Percentiles rank a stretch among this genome's conserved stretches.
Conservation (phyloP, 2,329 filamentous ascomycete species). For the Fusarium tricinctum region DNA sequence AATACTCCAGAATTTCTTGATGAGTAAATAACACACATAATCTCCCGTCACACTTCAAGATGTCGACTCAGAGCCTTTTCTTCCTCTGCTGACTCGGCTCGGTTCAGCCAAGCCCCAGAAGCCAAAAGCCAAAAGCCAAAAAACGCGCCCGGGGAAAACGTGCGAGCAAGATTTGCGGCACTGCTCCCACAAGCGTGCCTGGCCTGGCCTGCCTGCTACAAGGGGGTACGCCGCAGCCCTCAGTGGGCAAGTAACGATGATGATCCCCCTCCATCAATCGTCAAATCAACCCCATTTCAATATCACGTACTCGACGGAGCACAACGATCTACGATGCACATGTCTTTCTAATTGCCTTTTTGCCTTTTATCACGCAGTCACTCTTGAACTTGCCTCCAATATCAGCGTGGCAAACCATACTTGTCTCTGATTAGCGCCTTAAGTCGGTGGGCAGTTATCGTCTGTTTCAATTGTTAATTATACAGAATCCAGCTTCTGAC, state of each 20-base stretch:
- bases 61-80: neutral
- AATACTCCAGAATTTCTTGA: neutral
- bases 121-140: neutral
- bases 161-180: constrained; percentile 21
- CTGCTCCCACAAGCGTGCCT: constrained; percentile 2
- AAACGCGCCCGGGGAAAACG: constrained; percentile 7
- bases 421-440: neutral
- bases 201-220: constrained; percentile 9
- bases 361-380: neutral
- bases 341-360: neutral
- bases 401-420: constrained; percentile 21
- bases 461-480: neutral
- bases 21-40: neutral
- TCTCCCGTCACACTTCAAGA: neutral
- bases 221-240: constrained; percentile 11
- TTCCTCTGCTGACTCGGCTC: neutral
- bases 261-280: constrained; percentile 30
- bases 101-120: neutral
- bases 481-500: neutral
- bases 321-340: neutral
- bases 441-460: neutral
- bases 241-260: constrained; percentile 18
- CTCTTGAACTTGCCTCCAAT: neutral
- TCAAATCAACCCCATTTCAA: constrained; percentile 19
- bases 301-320: neutral